Evolutionary conservation across 2,329 filamentous ascomycete species (phyloP).

Genomic region (Cladosporium sp.): DNA sequence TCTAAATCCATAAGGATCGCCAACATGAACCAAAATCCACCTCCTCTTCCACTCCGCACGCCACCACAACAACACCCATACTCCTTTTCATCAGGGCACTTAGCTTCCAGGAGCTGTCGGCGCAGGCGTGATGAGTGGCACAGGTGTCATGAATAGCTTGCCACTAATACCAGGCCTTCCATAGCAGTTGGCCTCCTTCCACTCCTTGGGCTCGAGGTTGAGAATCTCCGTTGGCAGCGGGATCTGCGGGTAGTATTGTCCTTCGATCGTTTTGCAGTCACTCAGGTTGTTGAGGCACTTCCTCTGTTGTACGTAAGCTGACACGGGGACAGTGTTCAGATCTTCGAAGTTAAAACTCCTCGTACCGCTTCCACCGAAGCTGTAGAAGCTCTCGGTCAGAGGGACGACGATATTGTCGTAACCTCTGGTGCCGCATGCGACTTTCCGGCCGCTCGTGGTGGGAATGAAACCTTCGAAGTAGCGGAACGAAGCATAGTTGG

Average conservation of each 20-base stretch:
- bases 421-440: neutral
- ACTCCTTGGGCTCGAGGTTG: conserved; percentile 6
- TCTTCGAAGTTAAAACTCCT: conserved; percentile 13
- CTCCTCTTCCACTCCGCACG: too few species aligned
- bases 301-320: conserved; percentile 2
- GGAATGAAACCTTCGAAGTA: neutral
- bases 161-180: neutral
- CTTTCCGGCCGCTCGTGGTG: neutral
- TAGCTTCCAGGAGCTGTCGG: neutral
- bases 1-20: too few species aligned
- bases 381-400: neutral
- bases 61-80: too few species aligned
- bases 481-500: conserved; percentile 3
- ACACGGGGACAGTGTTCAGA: neutral
- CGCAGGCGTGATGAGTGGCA: conserved; percentile 9
- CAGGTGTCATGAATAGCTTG: neutral
- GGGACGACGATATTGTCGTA: neutral
- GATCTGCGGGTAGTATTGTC: neutral
- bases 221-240: conserved; percentile 14
- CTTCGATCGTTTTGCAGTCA: too few species aligned
- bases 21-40: too few species aligned
- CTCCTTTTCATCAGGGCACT: too few species aligned
- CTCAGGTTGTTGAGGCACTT: neutral
- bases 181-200: neutral
- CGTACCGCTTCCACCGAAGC: neutral